phyloP scores from a whole-genome alignment of 306 rosid species.

The Vigna trinervia region DNA sequence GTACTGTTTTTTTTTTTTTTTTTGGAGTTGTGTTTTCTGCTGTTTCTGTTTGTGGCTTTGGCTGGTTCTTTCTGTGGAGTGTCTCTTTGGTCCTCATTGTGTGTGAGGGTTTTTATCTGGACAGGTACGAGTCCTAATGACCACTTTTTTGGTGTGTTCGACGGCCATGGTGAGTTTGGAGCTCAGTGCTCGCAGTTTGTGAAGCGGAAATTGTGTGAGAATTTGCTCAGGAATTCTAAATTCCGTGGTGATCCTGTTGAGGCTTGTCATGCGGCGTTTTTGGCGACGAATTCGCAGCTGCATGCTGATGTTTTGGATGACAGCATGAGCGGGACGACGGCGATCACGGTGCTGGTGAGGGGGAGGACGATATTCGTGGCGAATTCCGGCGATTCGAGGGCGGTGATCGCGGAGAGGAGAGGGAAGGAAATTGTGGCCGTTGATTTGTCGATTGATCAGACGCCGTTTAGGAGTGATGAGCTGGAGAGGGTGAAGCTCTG shows the following conservation, averaged over 20 bases:
- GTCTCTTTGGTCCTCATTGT: not conserved
- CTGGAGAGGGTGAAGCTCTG: constrained; percentile 85
- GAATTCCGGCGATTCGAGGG: constrained; percentile 97
- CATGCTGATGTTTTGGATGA: constrained; percentile 82
- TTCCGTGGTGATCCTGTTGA: constrained; percentile 75
- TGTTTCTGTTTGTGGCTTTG: not conserved
- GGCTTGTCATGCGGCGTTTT: constrained; percentile 78
- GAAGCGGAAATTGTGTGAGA: constrained; percentile 84
- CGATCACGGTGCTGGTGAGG: constrained; percentile 80
- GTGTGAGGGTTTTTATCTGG: not conserved
- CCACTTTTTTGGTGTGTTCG: constrained; percentile 92
- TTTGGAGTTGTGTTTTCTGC: too few species aligned
- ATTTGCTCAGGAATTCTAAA: constrained; percentile 68
- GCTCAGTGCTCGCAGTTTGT: constrained; percentile 91
- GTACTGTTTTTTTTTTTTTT: constrained; percentile 11
- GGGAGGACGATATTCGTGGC: constrained; percentile 83
- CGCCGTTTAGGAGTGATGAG: constrained; percentile 86
- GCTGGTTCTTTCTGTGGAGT: not conserved
- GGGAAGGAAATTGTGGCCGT: constrained; percentile 85
- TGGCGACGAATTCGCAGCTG: constrained; percentile 77
- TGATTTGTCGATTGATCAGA: constrained; percentile 93
- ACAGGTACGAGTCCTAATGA: constrained; percentile 61
- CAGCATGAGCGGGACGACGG: constrained; percentile 97
- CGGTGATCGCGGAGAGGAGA: constrained; percentile 82
- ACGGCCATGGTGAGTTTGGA: constrained; percentile 95